Base-by-base conservation (phyloP, 129 eudicot species). In the Gnaphalium uliginosum region DNA sequence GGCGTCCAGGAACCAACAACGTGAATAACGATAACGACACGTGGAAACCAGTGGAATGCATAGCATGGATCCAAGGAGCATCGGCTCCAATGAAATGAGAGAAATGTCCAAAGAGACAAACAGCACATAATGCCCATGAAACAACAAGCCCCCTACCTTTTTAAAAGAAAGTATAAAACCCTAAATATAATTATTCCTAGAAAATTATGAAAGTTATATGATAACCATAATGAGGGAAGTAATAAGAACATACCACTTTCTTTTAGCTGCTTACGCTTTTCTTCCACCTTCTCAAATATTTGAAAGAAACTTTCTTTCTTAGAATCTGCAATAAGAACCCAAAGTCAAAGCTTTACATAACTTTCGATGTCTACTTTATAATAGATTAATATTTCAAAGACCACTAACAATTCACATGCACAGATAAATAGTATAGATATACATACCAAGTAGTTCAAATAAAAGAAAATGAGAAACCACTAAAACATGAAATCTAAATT, bases 41-140 rank as follows among this genome's bases (percentile, higher is more conserved):
- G 68, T 95, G 99, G 73, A 95, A 95, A 69, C 94, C 90, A 54
- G 94, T 95, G 73, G 97, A 95, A 83, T 95, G 99, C 71, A 66
- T 66, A 3, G 53, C 71, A 66, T 66, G 53, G 43, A 95, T 80
- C 97, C 97, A 95, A 77, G 93, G 75, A 79, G 90, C 90, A 79
- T 87, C 89, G 23, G 90, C 87, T 82, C 99, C 99, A 83, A 84
- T 25, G 72, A 91, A 89, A 89, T 95, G 99, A 60, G 99, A 89
- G 61, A 89, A 87, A 73, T 95, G 99, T 25, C 99, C 99, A 83
- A 91, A n/a, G 15, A 95, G 88, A 73, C 99, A 95, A 51, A 95
- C 96, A 73, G 96, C 96, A 83, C 99, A 95, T 69, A 95, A 81
- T 46, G 99, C 90, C 99, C 97, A 95, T 58, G 99, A 95, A 59